Base-by-base conservation (phyloP, 441 rosid genomes). In the Brassica hybrid region DNA sequence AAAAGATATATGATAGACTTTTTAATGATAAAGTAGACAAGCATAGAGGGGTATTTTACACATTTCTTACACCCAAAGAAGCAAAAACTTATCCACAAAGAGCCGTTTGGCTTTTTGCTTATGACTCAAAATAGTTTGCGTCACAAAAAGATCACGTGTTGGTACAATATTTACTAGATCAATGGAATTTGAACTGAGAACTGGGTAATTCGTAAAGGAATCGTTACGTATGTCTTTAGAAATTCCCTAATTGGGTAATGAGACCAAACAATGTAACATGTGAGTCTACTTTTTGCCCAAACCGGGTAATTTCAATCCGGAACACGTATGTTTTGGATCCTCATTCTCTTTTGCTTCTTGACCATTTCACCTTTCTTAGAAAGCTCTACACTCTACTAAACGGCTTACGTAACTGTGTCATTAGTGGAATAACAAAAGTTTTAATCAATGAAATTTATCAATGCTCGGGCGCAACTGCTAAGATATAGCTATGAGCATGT, bases 71-170 rank as follows among this genome's bases (percentile, higher is more conserved):
- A 34, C 52, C 68, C 30, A 17, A 36, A 65, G 30, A 69, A 41
- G 82, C 9, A 62, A 79, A 68, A 62, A 1, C 82, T 73, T 74
- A 73, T 74, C 82, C 63, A 0, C 43, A 69, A 64, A 73, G 54
- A 68, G 69, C 30, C 48, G 8, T 68, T 73, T 78, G 73, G 58
- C 56, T 12, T 72, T 72, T 67, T 65, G 76, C 68, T 71, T 57
- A 7, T 18, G 50, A 38, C 48, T 23, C 17, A 14, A 25, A 65
- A 65, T 77, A 59, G 73, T 64, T 58, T 43, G 56, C 52, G 25
- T 45, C 52, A 45, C 52, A 45, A 45, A 43, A 45, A 45, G 52
- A 45, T 56, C 67, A 74, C 41, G 30, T 63, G 70, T 69, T 36
- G 75, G 65, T 69, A 64, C 14, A 32, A 64, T 74, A 25, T 13